Conservation (phyloP, 2,329 filamentous ascomycete species). For the Arthrobotrys entomopaga region DNA sequence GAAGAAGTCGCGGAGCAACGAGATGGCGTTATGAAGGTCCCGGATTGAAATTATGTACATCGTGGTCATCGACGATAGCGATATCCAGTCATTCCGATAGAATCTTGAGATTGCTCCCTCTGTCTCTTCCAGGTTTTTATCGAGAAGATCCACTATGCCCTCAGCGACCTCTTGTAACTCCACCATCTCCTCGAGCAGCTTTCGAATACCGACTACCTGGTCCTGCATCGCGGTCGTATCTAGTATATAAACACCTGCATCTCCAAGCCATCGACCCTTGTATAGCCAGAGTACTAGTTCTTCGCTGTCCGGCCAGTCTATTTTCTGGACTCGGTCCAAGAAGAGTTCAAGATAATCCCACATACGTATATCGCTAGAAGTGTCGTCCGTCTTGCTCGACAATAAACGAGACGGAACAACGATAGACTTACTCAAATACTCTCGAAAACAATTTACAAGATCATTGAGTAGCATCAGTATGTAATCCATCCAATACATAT, state of each 20-base stretch:
- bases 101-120: too few species aligned
- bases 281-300: conserved; percentile 1
- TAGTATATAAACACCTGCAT: background rate
- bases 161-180: background rate
- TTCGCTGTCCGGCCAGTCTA: background rate
- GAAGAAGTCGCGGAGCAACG: background rate
- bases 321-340: background rate
- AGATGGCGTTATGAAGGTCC: background rate
- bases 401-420: too few species aligned
- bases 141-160: background rate
- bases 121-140: background rate
- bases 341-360: background rate
- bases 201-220: background rate
- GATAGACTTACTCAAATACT: too few species aligned
- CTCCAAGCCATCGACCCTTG: background rate
- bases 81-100: background rate
- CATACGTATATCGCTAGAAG: background rate
- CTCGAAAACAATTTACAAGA: too few species aligned
- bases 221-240: background rate
- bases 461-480: too few species aligned
- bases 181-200: background rate
- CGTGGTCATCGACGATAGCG: background rate
- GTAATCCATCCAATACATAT: background rate
- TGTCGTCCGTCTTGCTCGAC: background rate
- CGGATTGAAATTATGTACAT: background rate